Evolutionary conservation across 208 protist genomes (phyloP).

Genomic region (Blechomonas ayalai): DNA sequence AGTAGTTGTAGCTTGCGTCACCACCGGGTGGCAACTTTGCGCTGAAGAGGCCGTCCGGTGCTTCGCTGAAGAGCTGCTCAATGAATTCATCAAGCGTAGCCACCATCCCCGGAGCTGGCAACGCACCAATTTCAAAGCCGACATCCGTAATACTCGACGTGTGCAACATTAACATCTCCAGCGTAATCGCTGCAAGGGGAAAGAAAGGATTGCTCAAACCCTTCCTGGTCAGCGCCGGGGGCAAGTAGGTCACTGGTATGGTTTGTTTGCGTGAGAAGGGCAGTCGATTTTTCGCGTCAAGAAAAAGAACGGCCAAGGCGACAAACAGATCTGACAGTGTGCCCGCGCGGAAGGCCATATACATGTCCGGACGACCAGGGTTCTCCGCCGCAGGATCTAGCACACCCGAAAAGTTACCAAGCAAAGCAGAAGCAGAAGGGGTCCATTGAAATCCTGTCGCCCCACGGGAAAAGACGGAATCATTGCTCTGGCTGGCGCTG

Average conservation of each 20-base stretch:
- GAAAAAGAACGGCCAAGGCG: slow-evolving; percentile 29
- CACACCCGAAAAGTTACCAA: no score
- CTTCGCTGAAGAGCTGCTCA: slow-evolving; percentile 15
- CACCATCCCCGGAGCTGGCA: slow-evolving; percentile 5
- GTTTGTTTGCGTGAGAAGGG: slow-evolving; percentile 26
- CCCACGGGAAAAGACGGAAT: no score
- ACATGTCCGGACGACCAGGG: no score
- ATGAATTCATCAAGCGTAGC: slow-evolving; percentile 22
- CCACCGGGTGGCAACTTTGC: slow-evolving; percentile 3
- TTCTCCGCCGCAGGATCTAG: no score
- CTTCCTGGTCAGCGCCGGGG: slow-evolving; percentile 4
- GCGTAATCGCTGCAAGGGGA: slow-evolving; percentile 19
- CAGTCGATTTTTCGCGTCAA: slow-evolving; percentile 18
- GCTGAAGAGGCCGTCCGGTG: slow-evolving; percentile 5
- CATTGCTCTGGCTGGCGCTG: no score
- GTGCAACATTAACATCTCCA: slow-evolving; percentile 54
- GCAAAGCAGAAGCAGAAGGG: no score
- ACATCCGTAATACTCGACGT: slow-evolving; percentile 44
- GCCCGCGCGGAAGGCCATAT: slow-evolving; percentile 31
- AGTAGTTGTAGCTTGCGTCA: slow-evolving; percentile 21
- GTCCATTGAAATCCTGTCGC: no score
- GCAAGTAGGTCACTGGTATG: slow-evolving; percentile 38
- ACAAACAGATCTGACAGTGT: slow-evolving; percentile 42
- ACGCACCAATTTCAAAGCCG: slow-evolving; percentile 9
- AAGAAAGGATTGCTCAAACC: slow-evolving; percentile 20